Evolutionary conservation across 345 rosid species (phyloP).

Genomic region (Ailanthus altissimus): DNA sequence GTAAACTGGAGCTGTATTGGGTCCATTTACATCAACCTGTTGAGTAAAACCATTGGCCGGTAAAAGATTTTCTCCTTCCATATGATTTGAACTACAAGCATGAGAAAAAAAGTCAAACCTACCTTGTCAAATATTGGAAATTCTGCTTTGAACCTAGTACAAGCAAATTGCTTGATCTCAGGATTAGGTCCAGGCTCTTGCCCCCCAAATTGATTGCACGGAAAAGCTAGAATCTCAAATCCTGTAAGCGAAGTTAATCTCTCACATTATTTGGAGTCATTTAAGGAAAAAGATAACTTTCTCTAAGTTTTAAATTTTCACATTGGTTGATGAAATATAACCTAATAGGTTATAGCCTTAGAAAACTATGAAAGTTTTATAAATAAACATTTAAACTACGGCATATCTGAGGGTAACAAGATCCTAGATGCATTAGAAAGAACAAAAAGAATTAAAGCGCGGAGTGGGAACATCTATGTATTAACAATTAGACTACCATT

Average conservation of each 20-base stretch:
- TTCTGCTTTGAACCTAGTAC: constrained; percentile 89
- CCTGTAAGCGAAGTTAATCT: constrained; percentile 42
- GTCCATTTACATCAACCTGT: constrained; percentile 95
- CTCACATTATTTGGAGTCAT: neutral
- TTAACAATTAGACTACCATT: neutral
- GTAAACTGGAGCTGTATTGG: constrained; percentile 83
- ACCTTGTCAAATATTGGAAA: constrained; percentile 93
- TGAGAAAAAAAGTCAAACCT: neutral
- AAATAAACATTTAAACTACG: neutral
- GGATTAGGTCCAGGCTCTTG: constrained; percentile 89
- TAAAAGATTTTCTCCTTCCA: neutral
- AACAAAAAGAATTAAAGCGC: neutral
- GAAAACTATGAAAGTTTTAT: neutral
- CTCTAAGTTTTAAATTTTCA: neutral
- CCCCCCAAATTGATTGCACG: constrained; percentile 89
- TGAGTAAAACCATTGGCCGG: neutral
- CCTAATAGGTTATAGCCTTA: neutral
- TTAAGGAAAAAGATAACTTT: neutral
- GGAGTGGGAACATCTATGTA: neutral
- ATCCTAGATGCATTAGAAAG: neutral
- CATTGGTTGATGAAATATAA: neutral
- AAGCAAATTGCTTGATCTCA: constrained; percentile 76
- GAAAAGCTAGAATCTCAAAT: constrained; percentile 85
- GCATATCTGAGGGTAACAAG: neutral
- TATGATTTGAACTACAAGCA: neutral